phyloP scores from a whole-genome alignment of 495 filamentous ascomycete species.

The Penicillium lividum region DNA sequence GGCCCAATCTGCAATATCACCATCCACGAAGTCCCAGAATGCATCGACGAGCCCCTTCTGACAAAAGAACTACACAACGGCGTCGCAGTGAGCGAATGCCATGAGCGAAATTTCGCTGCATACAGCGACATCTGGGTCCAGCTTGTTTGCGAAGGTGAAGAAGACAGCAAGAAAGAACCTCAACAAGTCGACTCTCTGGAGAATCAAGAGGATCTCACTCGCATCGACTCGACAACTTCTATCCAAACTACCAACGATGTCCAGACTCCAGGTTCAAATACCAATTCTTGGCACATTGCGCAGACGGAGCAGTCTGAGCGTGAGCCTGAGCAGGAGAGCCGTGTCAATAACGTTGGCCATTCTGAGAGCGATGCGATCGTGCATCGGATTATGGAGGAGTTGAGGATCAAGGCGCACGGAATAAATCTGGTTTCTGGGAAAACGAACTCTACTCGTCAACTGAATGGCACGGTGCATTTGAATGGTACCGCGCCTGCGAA shows the following conservation, averaged over 20 bases:
- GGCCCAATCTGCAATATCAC: conserved; percentile 35
- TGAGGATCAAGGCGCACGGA: conserved; percentile 18
- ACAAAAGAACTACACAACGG: conserved; percentile 23
- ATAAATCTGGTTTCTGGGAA: conserved; percentile 21
- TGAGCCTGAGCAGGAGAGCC: conserved; percentile 21
- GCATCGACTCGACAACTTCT: conserved; percentile 15
- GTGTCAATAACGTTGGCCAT: conserved; percentile 30
- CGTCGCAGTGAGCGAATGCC: conserved; percentile 32
- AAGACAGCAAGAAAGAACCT: background rate
- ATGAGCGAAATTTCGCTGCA: conserved; percentile 25
- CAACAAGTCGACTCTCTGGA: background rate
- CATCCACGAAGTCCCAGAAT: conserved; percentile 40
- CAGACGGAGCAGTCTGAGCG: conserved; percentile 18
- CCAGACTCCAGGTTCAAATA: conserved; percentile 30
- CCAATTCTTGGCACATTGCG: conserved; percentile 23
- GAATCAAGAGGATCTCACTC: conserved; percentile 15
- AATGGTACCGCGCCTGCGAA: conserved; percentile 26
- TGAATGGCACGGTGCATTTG: conserved; percentile 14
- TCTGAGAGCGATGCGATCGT: conserved; percentile 23
- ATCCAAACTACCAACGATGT: conserved; percentile 13
- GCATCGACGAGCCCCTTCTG: conserved; percentile 36
- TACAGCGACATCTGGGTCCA: conserved; percentile 38
- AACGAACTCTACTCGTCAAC: conserved; percentile 14
- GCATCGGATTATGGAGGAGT: conserved; percentile 22
- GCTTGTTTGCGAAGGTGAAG: conserved; percentile 26